Base-by-base conservation (phyloP, 306 rosid genomes). In the Mimosa bimucronata region DNA sequence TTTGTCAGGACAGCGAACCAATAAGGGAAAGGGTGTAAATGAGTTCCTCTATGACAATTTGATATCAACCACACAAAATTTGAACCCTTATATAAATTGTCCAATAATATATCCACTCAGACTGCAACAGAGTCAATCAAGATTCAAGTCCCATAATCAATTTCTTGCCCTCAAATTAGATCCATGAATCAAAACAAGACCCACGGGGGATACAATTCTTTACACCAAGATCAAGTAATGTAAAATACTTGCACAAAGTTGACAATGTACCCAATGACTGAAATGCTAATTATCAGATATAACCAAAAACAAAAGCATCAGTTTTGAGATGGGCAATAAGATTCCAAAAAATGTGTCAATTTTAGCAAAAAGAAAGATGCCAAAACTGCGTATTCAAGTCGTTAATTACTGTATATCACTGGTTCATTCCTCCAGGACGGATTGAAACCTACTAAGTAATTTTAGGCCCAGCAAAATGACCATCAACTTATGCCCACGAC, bases 71-170 rank as follows among this genome's bases (percentile, higher is more conserved):
- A 61, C 31, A 67, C 66, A 68, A 66, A 60, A 76, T 73, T 42
- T 62, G 64, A 74, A 67, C 73, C 77, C 70, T 77, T 29, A 37
- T 37, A 61, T 14, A 61, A 52, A 45, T 19, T 75, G 26, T 74
- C 71, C 60, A 46, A 69, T 64, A 72, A 72, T 42, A 79, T 41
- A 45, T 45, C 75, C 57, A 53, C 40, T 68, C 64, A 67, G 81
- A 66, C 76, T 45, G 79, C 81, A 83, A 66, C 71, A 42, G 25
- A 82, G 14, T 21, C 62, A 2, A 66, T 77, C 66, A 72, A 60
- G 52, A 69, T 55, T 75, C 53, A 58, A 69, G 79, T 67, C 87
- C 74, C 45, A 45, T 21, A 31, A 15, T 25, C 18, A 14, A 61
- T 26, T 28, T 61, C 38, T 28, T 19, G 30, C 26, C 38, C 67